These are phyloP conservation scores for Ogataea hybrid DNA, from an alignment of 1,139 yeast species.

Conservation along the genomic window DNA sequence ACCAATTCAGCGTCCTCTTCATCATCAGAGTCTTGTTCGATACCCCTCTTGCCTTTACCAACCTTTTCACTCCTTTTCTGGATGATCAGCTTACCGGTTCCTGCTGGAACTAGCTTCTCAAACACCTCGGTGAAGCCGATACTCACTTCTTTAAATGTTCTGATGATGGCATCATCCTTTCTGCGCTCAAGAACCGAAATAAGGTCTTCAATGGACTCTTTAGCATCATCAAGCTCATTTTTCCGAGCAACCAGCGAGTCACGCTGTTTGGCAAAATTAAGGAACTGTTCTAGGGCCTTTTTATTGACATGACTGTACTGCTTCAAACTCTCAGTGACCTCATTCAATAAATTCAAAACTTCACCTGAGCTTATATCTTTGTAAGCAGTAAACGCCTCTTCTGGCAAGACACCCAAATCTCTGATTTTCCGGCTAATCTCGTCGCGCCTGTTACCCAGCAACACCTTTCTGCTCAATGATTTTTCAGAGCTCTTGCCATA, in stretches of 20 bases:
- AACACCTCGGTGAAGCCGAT: slow-evolving; percentile 71
- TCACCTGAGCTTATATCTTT: slow-evolving; percentile 45
- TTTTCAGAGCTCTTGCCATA: slow-evolving; percentile 68
- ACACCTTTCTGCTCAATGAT: slow-evolving; percentile 60
- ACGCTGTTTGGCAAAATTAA: slow-evolving; percentile 70
- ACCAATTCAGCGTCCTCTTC: slow-evolving; percentile 27
- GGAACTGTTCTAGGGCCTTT: slow-evolving; percentile 85
- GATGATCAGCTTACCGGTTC: slow-evolving; percentile 72
- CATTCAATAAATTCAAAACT: slow-evolving; percentile 54
- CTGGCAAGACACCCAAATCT: slow-evolving; percentile 85
- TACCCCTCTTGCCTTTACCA: slow-evolving; percentile 19
- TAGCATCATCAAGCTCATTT: slow-evolving; percentile 67
- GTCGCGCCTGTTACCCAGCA: slow-evolving; percentile 61
- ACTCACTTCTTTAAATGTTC: slow-evolving; percentile 77
- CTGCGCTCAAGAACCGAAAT: slow-evolving; percentile 72
- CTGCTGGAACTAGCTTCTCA: slow-evolving; percentile 79
- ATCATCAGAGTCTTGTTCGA: slow-evolving; percentile 28
- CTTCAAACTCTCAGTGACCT: slow-evolving; percentile 55
- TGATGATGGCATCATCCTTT: slow-evolving; percentile 78
- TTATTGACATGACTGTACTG: slow-evolving; percentile 80
- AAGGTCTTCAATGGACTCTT: slow-evolving; percentile 68
- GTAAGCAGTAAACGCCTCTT: slow-evolving; percentile 66
- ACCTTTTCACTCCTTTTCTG: slow-evolving; percentile 40
- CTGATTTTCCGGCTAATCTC: slow-evolving; percentile 73
- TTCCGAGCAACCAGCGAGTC: slow-evolving; percentile 65